Base-by-base conservation (phyloP, 139 green algal species). In the Asterochloris sp. region DNA sequence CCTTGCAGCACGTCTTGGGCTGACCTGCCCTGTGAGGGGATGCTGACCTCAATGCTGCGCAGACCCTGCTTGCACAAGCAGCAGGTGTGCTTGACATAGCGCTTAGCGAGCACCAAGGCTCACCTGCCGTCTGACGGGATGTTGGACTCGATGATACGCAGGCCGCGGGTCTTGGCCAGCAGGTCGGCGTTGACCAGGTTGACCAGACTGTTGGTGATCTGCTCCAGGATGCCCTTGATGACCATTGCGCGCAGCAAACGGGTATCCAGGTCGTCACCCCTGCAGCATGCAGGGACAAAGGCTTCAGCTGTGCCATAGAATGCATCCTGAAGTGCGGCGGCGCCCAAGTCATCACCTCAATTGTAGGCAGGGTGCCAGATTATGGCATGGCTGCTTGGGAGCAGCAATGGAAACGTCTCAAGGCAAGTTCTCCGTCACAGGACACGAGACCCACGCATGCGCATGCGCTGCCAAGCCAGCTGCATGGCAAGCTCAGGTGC, bases 151-250 rank as follows among this genome's bases (percentile, higher is more conserved):
- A 83, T 82, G 69, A 97, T 94, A 69, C 87, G 85, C 74, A 99
- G 85, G 67, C 95, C 95, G 28, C 96, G 83, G 74, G 95, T 92
- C 88, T 96, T 93, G 74, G 96, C 94, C 77, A 98, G 86, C 80
- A 98, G 91, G 91, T 99, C 96, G 8, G 96, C 96, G 83, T 99
- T 99, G 16, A 99, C 95, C 76, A 98, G 89, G 91, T 98, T 98
- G 73, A 98, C 92, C 19, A 83, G 90, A 63, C 81, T 81, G 69
- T 85, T 92, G 63, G 90, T 93, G 82, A 88, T 89, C 62, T 88
- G 79, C 89, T 97, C 91, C 73, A 97, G 84, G 68, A 97, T 91
- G 69, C 93, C 94, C 89, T 97, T 97, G 86, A 98, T 91, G 12
- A 98, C 92, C 88, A 95, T 98, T 81, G 96, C 96, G 38, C 96